phyloP scores from a whole-genome alignment of 352 stramenopile genomes.

The Thalassiosira sp. region DNA sequence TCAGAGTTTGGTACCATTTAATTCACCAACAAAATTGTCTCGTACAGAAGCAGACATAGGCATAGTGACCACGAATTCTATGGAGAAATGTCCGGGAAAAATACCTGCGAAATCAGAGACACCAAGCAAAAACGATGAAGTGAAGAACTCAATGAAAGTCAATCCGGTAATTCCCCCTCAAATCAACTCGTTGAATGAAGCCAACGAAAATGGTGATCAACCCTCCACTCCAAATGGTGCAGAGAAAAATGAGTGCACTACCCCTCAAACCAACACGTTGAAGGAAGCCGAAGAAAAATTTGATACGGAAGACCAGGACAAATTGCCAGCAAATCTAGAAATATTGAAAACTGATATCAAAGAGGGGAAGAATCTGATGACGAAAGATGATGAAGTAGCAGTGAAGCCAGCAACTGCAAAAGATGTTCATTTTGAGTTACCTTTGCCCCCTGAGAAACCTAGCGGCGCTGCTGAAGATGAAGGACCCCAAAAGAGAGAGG shows the following conservation, averaged over 20 bases:
- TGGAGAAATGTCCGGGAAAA: neutral
- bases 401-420: neutral
- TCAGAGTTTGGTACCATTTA: constrained; percentile 7
- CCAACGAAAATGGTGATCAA: neutral
- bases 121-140: neutral
- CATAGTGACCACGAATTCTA: neutral
- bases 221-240: neutral
- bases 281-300: too few relatives aligned
- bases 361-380: neutral
- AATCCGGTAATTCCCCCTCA: neutral
- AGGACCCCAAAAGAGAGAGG: neutral
- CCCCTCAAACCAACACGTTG: too few relatives aligned
- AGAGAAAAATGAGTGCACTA: neutral
- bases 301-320: too few relatives aligned
- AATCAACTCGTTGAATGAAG: neutral
- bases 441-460: neutral
- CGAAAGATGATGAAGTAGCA: neutral
- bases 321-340: neutral
- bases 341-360: neutral
- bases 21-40: neutral
- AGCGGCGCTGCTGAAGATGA: constrained; percentile 1
- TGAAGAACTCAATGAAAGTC: neutral
- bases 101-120: neutral
- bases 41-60: neutral
- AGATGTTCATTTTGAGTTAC: constrained; percentile 6